Base-by-base conservation (phyloP, 108 stramenopile species). In the Cyclotella cryptica region DNA sequence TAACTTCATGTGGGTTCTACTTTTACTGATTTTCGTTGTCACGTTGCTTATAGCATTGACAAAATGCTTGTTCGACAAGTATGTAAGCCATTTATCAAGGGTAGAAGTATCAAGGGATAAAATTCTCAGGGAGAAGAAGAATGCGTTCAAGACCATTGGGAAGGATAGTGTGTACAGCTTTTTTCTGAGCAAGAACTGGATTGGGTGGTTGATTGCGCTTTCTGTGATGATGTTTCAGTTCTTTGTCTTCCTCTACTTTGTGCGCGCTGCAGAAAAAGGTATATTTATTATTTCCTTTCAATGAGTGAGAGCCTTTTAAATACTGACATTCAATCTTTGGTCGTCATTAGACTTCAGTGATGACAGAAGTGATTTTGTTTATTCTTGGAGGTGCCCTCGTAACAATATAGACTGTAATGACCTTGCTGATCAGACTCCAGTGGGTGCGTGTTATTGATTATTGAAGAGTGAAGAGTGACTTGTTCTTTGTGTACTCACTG, bases 351-450 rank as follows among this genome's bases (percentile, higher is more conserved):
- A 54, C 15, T 66, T 68, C 35, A 22, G 45, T 29, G 49, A 68
- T 39, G 65, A 67, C 35, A 58, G 42, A 24, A 59, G 66, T 55
- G 75, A 75, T 41, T 75, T 66, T 14, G 30, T 30, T 10, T 75
- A 75, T 59, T 45, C 45, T 10, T 75, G 65, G 75, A 26, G 66
- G 29, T 75, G 75, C 40, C 75, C 75, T 42, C 66, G 44, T 30
- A 58, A 68, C 30, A 39, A 15, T 21, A 18, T 19, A 45, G 66
- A 68, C 21, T 75, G 75, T 39, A 43, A 75, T n/a, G 43, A 66
- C 35, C 42, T 28, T 19, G 66, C 27, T 11, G 66, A 60, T 67
- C 66, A 57, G 60, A 61, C 60, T 15, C 19, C 30, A 12, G 8
- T 12, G 3, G 60, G 60, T 49, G 3, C 3, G 47, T 49, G 47